Base-by-base conservation (phyloP, 129 eudicot genomes). In the Saussurea involucrata region DNA sequence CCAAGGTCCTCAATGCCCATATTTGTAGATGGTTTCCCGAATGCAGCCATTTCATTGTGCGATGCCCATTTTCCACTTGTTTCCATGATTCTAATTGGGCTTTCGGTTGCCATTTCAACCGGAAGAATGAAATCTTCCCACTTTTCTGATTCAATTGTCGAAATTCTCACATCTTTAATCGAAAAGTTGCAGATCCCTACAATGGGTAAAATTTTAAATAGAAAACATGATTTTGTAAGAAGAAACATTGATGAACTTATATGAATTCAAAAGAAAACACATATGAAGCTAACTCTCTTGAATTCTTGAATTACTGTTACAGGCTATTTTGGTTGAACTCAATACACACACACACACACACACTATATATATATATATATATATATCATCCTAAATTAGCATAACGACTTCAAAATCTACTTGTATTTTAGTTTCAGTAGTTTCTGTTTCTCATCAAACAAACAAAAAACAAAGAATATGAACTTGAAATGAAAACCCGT, bases 41-140 rank as follows among this genome's bases (percentile, higher is more conserved):
- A 88, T 33, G 82, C 81, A 29, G 81, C 46, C 71, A 87, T 69
- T 44, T 74, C 84, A n/a, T 76, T 80, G 42, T 81, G 84, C 49
- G 93, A 76, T 20, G 86, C 66, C 91, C 91, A 86, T 44, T 80
- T 83, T 73, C 85, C 87, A 49, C 84, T 77, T 55, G 83, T 66
- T 63, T 83, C 93, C 65, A 81, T 65, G 58, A 91, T 87, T 74
- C 94, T 81, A 74, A 89, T 85, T 71, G 89, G 97, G 74, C 97
- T 88, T 80, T 91, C 95, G 66, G 97, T 91, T 8, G 95, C 88
- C 97, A 91, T 91, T 79, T 76, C 67, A 65, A 74, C 69, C 20
- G 24, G 74, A 67, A 36, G 24, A 53, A 73, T 33, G 32, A 61
- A 64, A 69, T 31, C 37, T 75, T 25, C 29, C 33, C 55, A 58